Percentiles rank a stretch among this genome's conserved stretches.
Conservation (phyloP, 1,284 basidiomycete genomes). For the Bondarzewia mesenterica region DNA sequence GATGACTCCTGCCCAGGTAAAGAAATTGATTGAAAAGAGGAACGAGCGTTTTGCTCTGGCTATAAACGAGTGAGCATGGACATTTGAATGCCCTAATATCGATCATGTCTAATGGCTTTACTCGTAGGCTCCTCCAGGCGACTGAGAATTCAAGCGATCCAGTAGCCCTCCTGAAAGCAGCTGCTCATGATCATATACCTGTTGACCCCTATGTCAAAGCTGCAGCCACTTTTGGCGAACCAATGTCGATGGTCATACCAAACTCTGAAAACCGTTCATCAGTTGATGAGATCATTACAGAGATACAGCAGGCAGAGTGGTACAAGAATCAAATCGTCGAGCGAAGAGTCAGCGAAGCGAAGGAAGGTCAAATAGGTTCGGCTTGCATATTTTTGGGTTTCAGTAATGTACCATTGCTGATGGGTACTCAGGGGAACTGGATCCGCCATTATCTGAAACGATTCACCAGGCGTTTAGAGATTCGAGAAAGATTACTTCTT, state of each 20-base stretch:
- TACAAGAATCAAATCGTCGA: conserved; percentile 65
- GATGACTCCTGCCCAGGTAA: conserved; percentile 49
- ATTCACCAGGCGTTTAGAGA: conserved; percentile 52
- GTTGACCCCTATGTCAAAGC: conserved; percentile 39
- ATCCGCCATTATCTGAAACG: conserved; percentile 47
- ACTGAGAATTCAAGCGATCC: conserved; percentile 51
- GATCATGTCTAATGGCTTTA: background rate
- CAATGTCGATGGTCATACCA: conserved; percentile 27
- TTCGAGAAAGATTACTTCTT: conserved; percentile 56
- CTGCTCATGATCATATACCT: conserved; percentile 65
- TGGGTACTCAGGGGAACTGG: conserved; percentile 35
- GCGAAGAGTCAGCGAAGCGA: conserved; percentile 44
- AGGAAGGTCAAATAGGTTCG: conserved; percentile 44
- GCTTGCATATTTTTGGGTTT: background rate
- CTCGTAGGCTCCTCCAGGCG: conserved; percentile 51
- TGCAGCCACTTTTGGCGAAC: conserved; percentile 6
- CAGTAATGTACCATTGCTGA: background rate
- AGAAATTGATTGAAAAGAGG: conserved; percentile 67
- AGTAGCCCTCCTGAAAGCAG: conserved; percentile 51
- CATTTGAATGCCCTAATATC: too few relatives aligned
- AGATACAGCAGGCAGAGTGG: conserved; percentile 51
- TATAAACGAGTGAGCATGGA: conserved; percentile 55
- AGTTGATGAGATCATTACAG: conserved; percentile 49
- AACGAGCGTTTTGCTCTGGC: conserved; percentile 62
- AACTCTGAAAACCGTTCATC: conserved; percentile 45